These are phyloP conservation scores for Ascochyta rabiei DNA, from an alignment of 2,329 filamentous ascomycete genomes.

Conservation along the genomic window DNA sequence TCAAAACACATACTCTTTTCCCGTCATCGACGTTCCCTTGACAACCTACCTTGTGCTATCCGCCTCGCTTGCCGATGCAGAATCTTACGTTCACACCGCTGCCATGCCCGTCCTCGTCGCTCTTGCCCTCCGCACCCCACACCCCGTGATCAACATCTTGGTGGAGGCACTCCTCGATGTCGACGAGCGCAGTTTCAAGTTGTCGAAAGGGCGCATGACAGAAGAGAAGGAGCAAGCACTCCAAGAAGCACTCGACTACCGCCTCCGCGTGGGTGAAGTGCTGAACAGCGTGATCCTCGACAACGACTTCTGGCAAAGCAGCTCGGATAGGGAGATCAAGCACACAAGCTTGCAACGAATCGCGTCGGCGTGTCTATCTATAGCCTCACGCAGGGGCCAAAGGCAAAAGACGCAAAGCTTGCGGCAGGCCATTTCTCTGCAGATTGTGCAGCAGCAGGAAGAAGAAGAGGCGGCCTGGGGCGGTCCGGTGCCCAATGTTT, in stretches of 20 bases:
- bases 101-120: constrained; percentile 69
- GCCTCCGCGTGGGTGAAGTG: constrained; percentile 70
- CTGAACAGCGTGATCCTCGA: constrained; percentile 32
- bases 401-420: constrained; percentile 65
- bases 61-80: constrained; percentile 67
- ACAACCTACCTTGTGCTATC: constrained; percentile 69
- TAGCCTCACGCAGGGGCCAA: constrained; percentile 68
- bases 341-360: constrained; percentile 43
- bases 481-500: constrained; percentile 53
- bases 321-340: neutral
- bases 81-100: constrained; percentile 75
- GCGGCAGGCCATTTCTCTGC: constrained; percentile 60
- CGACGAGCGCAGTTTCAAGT: constrained; percentile 51
- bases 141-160: constrained; percentile 66
- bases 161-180: constrained; percentile 71
- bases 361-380: constrained; percentile 64
- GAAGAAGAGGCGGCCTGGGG: constrained; percentile 63
- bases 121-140: constrained; percentile 66
- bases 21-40: constrained; percentile 70
- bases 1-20: constrained; percentile 53
- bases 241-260: constrained; percentile 61
- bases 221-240: constrained; percentile 35
- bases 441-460: constrained; percentile 55
- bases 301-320: constrained; percentile 26
- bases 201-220: constrained; percentile 19